Base-by-base conservation (phyloP, 2,329 filamentous ascomycete species). In the Dactylellina haptotyla region DNA sequence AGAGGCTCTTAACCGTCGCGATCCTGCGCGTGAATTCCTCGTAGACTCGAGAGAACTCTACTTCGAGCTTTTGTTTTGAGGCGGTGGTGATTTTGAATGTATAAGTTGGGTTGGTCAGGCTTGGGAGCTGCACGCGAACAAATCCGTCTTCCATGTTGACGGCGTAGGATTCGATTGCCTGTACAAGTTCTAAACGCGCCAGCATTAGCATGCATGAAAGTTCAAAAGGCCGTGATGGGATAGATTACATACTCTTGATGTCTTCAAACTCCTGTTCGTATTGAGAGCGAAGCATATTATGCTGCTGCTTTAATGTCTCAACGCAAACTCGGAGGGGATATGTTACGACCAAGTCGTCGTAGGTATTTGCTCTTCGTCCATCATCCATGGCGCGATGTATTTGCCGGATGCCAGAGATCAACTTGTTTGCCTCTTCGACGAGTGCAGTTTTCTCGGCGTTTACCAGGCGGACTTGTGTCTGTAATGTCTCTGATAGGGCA, bases 221-320 rank as follows among this genome's bases (percentile, higher is more conserved):
- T 26, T 28, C 39, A 16, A 10, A 43, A 9, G n/a, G 14, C 32
- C 41, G 28, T 2, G 51, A 18, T 39, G 39, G 23, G 10, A 30
- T 6, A 16, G 51, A 16, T 23, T 18, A 82, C 90, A 78, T 83
- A 96, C 92, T 97, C 82, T 92, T 94, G 71, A 98, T 92, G 84
- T 98, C 93, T 80, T 97, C 93, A 78, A 92, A 97, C 73, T 95
- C 90, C 82, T 98, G 93, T 75, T 88, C 89, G 81, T 99, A 93
- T 69, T 95, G 83, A 79, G 90, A 91, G 82, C 87, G 88, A 77
- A 98, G 87, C 57, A 90, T 88, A 69, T 84, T 85, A 79, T 97
- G 90, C 83, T 95, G 97, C 81, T 97, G 93, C 81, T 92, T 94
- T 62, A 99, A 85, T 16, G 81, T 83, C 79, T 90, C 87, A 73